Evolutionary conservation across 192 early-diverging fungal species (phyloP), one percentile per base, ranked within the genome.

Genomic region (Linnemannia exigua): DNA sequence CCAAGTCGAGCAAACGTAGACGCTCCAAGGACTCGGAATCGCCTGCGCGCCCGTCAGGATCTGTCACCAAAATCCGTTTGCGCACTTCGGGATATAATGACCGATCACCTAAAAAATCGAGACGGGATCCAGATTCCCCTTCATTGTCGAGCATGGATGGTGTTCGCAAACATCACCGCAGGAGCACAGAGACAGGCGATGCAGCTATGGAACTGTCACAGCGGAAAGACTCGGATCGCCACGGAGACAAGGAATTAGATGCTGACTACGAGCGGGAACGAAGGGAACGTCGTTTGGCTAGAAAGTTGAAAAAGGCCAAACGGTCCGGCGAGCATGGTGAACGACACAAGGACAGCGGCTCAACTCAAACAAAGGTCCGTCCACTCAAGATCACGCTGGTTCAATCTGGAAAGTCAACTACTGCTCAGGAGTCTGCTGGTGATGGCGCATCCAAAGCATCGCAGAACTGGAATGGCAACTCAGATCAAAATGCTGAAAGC

Each of bases 311-410:
- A 37, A 46, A 71, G 14, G 54, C 75, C 2, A 54, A 63, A 0
- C 82, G 77, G 31, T 41, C 31, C 5, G 72, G 72, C 46, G 82
- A 84, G 2, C 63, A 48, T 28, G 80, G 58, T 8, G 69, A 72
- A 9, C 70, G 44, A 67, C 31, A 48, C 7, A 63, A 70, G 41
- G 81, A 83, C 19, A 15, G 14, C 8, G 71, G 46, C 8, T 38
- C 22, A 25, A 66, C n/a, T 36, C 58, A 33, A 17, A 38, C 35
- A 41, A 68, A 50, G 71, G 70, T 52, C 58, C 82, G 77, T 9
- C 72, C 77, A 0, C 28, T 84, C 67, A 84, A 84, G 54, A 74
- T 83, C 31, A 83, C 81, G 20, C 47, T 83, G 51, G 81, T 83
- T 1, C 81, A 83, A 38, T 83, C 81, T 38, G 70, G 76, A 67